Evolutionary conservation across 2,329 filamentous ascomycete species (phyloP), one percentile per base, ranked within the genome.

Genomic region (Drechmeria coniospora): DNA sequence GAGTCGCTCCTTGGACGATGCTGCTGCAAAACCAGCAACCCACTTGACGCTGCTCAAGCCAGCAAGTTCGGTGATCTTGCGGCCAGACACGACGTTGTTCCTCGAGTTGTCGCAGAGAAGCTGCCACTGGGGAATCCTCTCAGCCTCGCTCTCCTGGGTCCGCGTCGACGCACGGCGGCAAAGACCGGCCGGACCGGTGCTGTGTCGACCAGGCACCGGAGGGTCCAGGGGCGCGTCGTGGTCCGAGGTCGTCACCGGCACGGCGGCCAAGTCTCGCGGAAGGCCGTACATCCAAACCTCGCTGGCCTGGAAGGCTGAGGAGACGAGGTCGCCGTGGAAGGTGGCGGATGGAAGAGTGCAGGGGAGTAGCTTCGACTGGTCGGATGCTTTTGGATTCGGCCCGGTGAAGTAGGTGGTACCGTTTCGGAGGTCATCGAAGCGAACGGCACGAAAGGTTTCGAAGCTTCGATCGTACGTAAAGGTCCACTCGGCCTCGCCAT

Each of bases 231-330:
- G 36, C 7, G 35, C 36, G 22, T 44, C 41, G 10, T 40, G 36
- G 19, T 38, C 34, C 3, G 39, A 23, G 3, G 43, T 30, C 31
- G 28, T 56, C 51, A 68, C 63, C 2, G 68, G 60, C 13, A 68
- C 51, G 14, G 73, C 65, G 44, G 80, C 77, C 13, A 84, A 54
- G 39, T 79, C 72, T 41, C 78, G 72, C 1, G 81, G 80, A 16
- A 87, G 57, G 15, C 80, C 80, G 47, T 87, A 87, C 3, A 87
- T 51, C 78, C 79, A 87, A 5, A 90, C 56, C 15, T 81, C 72
- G 31, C 68, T 74, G 10, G 69, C 72, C 32, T 77, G 63, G 38
- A 86, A 86, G 1, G 78, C 79, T 8, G 79, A 68, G 12, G 77
- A 74, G 14, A 82, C 73, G 15, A 87, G 58, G 27, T 83, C 76